Evolutionary conservation across 2,329 filamentous ascomycete species (phyloP).

Genomic region (Periconia sp.): DNA sequence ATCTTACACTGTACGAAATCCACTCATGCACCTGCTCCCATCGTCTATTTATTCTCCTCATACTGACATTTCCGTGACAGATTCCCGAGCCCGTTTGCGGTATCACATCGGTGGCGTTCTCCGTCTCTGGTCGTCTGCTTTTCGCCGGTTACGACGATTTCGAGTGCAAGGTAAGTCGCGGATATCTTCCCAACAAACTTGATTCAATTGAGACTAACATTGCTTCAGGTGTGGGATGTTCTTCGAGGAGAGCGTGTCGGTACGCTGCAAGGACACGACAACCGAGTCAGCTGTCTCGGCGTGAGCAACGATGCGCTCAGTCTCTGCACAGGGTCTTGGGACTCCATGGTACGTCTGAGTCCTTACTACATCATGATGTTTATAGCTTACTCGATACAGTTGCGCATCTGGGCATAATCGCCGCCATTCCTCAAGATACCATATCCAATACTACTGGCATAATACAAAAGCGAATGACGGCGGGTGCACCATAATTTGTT

Average conservation of each 20-base stretch:
- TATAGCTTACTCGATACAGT: constrained; percentile 39
- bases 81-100: constrained; percentile 97
- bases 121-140: constrained; percentile 88
- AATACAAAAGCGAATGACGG: constrained; percentile 33
- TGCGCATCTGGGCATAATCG: constrained; percentile 56
- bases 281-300: constrained; percentile 96
- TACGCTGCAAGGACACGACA: constrained; percentile 95
- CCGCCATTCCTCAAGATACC: constrained; percentile 12
- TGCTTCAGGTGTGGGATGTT: constrained; percentile 89
- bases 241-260: constrained; percentile 96
- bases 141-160: constrained; percentile 99
- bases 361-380: constrained; percentile 6
- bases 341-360: constrained; percentile 79
- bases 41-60: constrained; percentile 8
- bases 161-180: constrained; percentile 87
- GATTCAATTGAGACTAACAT: constrained; percentile 41
- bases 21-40: neutral
- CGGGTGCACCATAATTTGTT: constrained; percentile 29
- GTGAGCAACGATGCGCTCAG: constrained; percentile 99
- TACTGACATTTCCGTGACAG: constrained; percentile 52
- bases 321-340: constrained; percentile 98
- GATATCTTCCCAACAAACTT: constrained; percentile 2
- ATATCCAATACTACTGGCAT: constrained; percentile 31
- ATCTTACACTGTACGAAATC: constrained; percentile 62
- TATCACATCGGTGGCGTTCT: constrained; percentile 97